Evolutionary conservation across 2,329 filamentous ascomycete genomes (phyloP).

Genomic region (Cladosporium oxysporum): DNA sequence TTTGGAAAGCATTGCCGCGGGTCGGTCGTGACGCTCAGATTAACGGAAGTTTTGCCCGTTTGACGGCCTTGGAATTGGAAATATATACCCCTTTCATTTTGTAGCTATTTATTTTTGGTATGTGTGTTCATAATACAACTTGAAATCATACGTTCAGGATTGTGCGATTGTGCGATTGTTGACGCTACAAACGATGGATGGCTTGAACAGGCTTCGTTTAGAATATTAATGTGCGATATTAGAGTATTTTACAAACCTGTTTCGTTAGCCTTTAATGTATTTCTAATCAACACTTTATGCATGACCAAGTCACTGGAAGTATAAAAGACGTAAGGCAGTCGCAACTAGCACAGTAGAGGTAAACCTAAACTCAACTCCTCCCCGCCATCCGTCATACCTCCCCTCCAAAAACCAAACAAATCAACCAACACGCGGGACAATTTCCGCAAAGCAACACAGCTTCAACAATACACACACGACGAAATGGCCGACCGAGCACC

Average conservation of each 20-base stretch:
- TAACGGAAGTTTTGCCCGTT: background rate
- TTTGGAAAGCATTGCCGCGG: background rate
- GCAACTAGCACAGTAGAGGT: background rate
- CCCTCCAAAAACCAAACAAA: background rate
- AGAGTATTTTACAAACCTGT: background rate
- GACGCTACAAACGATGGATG: background rate
- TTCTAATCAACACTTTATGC: background rate
- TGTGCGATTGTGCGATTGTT: background rate
- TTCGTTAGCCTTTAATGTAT: background rate
- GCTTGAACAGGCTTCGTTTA: background rate
- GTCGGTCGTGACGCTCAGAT: background rate
- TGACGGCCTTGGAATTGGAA: background rate
- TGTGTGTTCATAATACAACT: background rate
- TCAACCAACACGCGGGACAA: constrained; percentile 8
- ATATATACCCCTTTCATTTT: constrained; percentile 11
- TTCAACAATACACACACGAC: background rate
- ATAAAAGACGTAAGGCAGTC: background rate
- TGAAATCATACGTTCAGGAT: background rate
- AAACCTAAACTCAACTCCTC: background rate
- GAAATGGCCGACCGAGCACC: constrained; percentile 28
- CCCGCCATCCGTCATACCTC: constrained; percentile 6
- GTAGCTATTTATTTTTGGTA: background rate
- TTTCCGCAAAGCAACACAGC: background rate
- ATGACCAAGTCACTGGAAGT: no score
- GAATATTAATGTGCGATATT: background rate